Base-by-base conservation (phyloP, 2,329 filamentous ascomycete species). In the Trichoderma polysporum region DNA sequence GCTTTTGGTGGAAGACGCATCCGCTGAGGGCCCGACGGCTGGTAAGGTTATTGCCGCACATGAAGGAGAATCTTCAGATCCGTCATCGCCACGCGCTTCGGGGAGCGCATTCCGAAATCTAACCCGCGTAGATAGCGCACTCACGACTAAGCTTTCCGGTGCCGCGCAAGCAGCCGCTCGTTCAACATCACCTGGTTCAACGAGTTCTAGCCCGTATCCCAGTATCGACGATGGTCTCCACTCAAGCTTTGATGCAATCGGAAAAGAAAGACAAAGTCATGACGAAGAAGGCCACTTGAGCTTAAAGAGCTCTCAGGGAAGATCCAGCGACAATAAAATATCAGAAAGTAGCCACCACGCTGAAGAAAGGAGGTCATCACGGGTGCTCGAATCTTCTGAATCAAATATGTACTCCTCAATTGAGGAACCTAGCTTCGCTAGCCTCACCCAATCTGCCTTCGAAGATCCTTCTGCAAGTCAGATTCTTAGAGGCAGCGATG, bases 401-500 rank as follows among this genome's bases (percentile, higher is more conserved):
- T 97, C 93, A 2, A 92, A 90, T 68, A 85, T 89, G 5, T 90
- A 91, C 72, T 93, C 90, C 0, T 80, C 68, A 84, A 90, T 73
- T 85, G 92, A 92, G 61, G 91, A 90, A 52, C 90, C 88, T 0
- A 92, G 89, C 73, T 78, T 91, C 66, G 94, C 91, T 1, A 92
- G 88, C 2, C 81, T 90, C 35, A 83, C 90, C 1, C 83, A 88
- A 4, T 91, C 91, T 3, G 89, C 88, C 0, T 87, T 86, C 63
- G 91, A 94, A 49, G 92, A 94, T 67, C 89, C 90, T 56, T 96
- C 94, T 3, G 94, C 92, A 2, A 98, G 94, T 75, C 93, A 97
- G 77, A 97, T 98, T 41, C 81, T 99, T 9, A 86, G 88, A 62
- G 88, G 91, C 37, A 97, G 93, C 72, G 92, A 95, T 72, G 91